A percentile compares a stretch with the other conserved stretches of the same genome.
phyloP scores from a whole-genome alignment of 257 asterid species.

The Scutellaria minor region DNA sequence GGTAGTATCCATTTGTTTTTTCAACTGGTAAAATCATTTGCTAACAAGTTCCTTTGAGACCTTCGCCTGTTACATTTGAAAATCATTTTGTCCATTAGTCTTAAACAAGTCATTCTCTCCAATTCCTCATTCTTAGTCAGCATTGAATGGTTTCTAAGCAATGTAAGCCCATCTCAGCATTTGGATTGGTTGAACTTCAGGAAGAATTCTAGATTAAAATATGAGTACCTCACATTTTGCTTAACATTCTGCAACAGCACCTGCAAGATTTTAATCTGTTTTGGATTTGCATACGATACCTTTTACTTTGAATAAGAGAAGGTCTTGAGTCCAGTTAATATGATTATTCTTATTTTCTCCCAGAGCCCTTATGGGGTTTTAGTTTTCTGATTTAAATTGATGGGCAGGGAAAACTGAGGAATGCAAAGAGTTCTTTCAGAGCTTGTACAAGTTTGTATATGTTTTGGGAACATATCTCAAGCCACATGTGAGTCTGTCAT shows the following conservation, averaged over 20 bases:
- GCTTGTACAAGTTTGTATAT: constrained; percentile 86
- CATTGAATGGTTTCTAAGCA: constrained; percentile 8
- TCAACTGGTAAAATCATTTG: constrained; percentile 23
- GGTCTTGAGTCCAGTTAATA: constrained; percentile 7
- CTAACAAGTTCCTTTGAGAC: constrained; percentile 3
- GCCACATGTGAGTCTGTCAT: constrained; percentile 78
- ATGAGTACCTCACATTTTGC: neutral
- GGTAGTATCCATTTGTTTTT: constrained; percentile 8
- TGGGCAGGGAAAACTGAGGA: constrained; percentile 82
- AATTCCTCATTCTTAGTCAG: neutral
- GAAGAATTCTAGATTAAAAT: neutral
- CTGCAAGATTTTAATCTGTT: neutral
- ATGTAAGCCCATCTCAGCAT: constrained; percentile 9
- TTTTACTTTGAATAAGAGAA: neutral
- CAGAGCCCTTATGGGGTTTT: constrained; percentile 12
- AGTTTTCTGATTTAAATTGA: constrained; percentile 23
- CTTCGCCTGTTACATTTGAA: neutral
- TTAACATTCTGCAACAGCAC: no score
- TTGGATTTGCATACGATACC: neutral
- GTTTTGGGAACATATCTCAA: constrained; percentile 91
- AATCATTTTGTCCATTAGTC: neutral
- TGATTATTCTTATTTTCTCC: neutral
- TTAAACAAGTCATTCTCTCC: no score
- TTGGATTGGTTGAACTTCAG: constrained; percentile 6
- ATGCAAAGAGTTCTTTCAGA: constrained; percentile 70